Evolutionary conservation across 2,329 filamentous ascomycete genomes (phyloP).

Genomic region (Colletotrichum brevisporum): DNA sequence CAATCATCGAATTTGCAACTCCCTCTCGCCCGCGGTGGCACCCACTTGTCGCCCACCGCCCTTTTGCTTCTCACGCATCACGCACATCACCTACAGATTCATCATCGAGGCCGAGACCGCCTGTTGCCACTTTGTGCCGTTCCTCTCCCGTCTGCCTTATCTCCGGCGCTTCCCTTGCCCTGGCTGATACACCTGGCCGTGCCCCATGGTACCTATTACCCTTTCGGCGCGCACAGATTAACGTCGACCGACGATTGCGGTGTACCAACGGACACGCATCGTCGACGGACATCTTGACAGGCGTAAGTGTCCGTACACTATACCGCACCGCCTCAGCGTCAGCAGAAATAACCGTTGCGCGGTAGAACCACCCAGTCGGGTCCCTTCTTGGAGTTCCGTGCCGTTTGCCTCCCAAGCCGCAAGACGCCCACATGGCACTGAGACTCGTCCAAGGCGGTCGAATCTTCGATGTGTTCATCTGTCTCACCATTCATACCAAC

Average conservation of each 20-base stretch:
- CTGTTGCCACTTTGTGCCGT: background rate
- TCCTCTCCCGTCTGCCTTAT: background rate
- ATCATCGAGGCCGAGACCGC: background rate
- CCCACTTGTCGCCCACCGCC: slow-evolving; percentile 13
- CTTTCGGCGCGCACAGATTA: background rate
- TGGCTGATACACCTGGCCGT: background rate
- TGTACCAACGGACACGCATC: no score
- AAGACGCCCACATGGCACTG: background rate
- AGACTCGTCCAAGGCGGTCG: slow-evolving; percentile 1
- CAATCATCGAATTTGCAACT: background rate
- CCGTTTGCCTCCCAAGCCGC: slow-evolving; percentile 1
- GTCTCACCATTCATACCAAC: background rate
- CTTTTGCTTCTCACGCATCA: slow-evolving; percentile 12
- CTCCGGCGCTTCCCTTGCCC: background rate
- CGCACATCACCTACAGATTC: background rate
- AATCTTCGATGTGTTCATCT: background rate
- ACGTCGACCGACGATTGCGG: no score
- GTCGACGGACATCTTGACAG: background rate
- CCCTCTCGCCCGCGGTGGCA: slow-evolving; percentile 6
- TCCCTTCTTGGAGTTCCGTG: slow-evolving; percentile 2
- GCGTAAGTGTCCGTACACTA: no score
- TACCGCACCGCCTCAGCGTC: background rate
- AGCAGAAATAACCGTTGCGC: slow-evolving; percentile 5
- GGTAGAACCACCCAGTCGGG: slow-evolving; percentile 22
- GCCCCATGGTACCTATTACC: background rate